Evolutionary conservation across 2,329 filamentous ascomycete species (phyloP), one percentile per base, ranked within the genome.

Genomic region (Aspergillus alliaceus): DNA sequence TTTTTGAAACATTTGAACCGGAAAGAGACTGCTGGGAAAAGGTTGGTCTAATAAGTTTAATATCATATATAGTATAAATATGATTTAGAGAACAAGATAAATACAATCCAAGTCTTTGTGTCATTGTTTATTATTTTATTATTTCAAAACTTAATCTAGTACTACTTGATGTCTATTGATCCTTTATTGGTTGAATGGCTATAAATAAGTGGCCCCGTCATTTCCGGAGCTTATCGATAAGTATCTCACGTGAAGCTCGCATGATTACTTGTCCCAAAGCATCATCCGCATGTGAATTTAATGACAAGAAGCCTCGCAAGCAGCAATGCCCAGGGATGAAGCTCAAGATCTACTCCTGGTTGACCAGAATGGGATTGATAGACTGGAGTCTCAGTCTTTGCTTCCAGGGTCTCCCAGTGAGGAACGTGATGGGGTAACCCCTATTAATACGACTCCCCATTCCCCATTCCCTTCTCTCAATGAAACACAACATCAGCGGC

Each of bases 261-360:
- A 42, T 61, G 56, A 57, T 58, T 61, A 59, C 46, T 59, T 66
- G 66, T 61, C 68, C 64, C 66, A 61, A 65, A 61, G 61, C 57
- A 65, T 53, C 52, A 52, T 51, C 55, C 52, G 50, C 47, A 57
- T 50, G n/a, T 39, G 24, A 37, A 48, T 40, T 25, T 34, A 20
- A 34, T 42, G 35, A 47, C 44, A 60, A 64, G 66, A 55, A 63
- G 48, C 59, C 37, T 61, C 61, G 67, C 50, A 63, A 62, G 69
- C 69, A 75, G 74, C 70, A 65, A 78, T 78, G 75, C 70, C 71
- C 64, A 68, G 66, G 67, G 74, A 74, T 72, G 74, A 77, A 65
- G 68, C 63, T 67, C 63, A 63, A 51, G 61, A 69, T 66, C 66
- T 65, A 67, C 67, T 68, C 58, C 62, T 69, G 63, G 65, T 64